Evolutionary conservation across 768 basidiomycete genomes (phyloP).

Genomic region (Lyophyllum decastes): DNA sequence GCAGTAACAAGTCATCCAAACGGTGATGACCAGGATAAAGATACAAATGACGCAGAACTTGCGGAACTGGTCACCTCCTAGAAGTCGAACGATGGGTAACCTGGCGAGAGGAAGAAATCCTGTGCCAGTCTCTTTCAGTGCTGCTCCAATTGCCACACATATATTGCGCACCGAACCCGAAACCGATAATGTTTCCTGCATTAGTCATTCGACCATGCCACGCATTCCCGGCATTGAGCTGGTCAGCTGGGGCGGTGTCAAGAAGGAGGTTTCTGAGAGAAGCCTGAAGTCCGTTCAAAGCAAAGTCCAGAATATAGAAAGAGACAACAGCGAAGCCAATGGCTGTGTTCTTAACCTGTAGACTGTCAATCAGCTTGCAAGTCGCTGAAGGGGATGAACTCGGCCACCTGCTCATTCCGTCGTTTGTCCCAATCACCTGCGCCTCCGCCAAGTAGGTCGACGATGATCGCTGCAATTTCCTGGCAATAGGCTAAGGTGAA

Average conservation of each 20-base stretch:
- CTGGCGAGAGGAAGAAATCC: constrained; percentile 88
- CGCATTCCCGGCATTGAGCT: constrained; percentile 92
- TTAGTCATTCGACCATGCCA: constrained; percentile 98
- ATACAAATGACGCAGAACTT: constrained; percentile 93
- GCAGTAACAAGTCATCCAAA: constrained; percentile 85
- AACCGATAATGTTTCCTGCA: constrained; percentile 95
- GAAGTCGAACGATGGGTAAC: constrained; percentile 72
- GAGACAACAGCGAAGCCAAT: constrained; percentile 86
- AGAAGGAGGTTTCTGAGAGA: constrained; percentile 92
- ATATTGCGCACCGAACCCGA: constrained; percentile 71
- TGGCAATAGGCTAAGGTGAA: constrained; percentile 83
- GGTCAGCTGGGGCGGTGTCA: constrained; percentile 85
- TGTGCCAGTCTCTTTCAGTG: constrained; percentile 22
- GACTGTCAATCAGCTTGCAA: not conserved
- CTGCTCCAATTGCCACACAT: not conserved
- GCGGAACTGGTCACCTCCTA: constrained; percentile 93
- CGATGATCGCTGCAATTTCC: constrained; percentile 68
- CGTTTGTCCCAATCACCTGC: constrained; percentile 88
- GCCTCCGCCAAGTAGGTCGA: constrained; percentile 75
- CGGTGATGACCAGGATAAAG: constrained; percentile 73
- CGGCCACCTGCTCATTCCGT: constrained; percentile 57
- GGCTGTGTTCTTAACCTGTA: constrained; percentile 65
- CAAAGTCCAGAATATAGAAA: constrained; percentile 95
- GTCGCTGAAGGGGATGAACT: not conserved
- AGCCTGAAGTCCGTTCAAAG: constrained; percentile 94